Percentiles rank a stretch among this genome's conserved stretches.
These are phyloP conservation scores for Ammopiptanthus mongolicus DNA, from an alignment of 306 rosid genomes.

Conservation along the genomic window DNA sequence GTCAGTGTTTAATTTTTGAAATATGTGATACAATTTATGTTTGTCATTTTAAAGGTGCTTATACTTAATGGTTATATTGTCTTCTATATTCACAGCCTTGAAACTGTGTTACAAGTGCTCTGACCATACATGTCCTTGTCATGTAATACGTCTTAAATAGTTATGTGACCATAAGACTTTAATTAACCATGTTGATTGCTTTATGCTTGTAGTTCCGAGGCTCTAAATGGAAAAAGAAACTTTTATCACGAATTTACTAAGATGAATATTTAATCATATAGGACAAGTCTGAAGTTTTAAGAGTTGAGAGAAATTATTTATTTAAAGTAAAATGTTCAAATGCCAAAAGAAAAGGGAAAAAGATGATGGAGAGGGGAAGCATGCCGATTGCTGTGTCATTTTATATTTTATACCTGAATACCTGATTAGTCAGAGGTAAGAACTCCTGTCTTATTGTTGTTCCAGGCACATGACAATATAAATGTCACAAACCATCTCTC, in stretches of 20 bases:
- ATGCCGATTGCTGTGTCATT: background rate
- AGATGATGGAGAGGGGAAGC: background rate
- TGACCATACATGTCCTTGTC: background rate
- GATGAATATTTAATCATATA: background rate
- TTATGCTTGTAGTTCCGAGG: background rate
- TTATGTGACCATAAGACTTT: background rate
- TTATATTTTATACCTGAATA: background rate
- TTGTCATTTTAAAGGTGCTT: background rate
- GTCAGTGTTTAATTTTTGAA: slow-evolving; percentile 11
- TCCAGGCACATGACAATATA: background rate
- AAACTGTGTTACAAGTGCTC: background rate
- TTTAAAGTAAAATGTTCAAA: background rate
- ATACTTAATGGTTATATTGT: background rate
- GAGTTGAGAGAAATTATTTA: background rate
- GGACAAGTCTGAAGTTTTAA: background rate
- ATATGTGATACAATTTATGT: background rate
- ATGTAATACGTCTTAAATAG: background rate
- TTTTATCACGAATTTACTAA: background rate
- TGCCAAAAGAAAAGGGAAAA: background rate
- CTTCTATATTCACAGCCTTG: background rate
- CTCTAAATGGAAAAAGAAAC: background rate
- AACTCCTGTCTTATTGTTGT: background rate
- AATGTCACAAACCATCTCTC: background rate
- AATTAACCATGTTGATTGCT: background rate
- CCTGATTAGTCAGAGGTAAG: background rate